phyloP scores from a whole-genome alignment of 768 basidiomycete genomes.

The Phlegmacium glaucopus region DNA sequence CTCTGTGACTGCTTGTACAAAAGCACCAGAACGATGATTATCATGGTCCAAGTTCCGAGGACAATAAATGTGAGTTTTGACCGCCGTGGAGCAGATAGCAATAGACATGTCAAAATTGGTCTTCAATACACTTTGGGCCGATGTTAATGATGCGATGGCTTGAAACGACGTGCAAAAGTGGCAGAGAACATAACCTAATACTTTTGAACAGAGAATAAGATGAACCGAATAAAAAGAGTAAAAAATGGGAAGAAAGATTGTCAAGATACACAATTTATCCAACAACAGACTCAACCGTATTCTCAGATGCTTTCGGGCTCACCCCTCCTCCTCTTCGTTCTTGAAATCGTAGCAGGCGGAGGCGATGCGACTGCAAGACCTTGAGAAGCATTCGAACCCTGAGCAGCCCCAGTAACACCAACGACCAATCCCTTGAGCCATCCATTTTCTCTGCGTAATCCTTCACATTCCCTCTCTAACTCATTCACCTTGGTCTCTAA shows the following conservation, averaged over 20 bases:
- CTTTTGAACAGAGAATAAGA: neutral
- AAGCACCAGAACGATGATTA: too few relatives aligned
- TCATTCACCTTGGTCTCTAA: constrained; percentile 75
- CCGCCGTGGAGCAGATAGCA: too few relatives aligned
- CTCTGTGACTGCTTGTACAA: too few relatives aligned
- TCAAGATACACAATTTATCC: neutral
- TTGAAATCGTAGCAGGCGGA: constrained; percentile 13
- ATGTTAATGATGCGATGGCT: too few relatives aligned
- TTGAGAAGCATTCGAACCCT: constrained; percentile 29
- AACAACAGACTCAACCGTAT: neutral
- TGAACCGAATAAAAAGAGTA: constrained; percentile 3
- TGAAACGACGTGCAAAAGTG: too few relatives aligned
- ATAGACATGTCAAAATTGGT: too few relatives aligned
- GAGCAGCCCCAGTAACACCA: constrained; percentile 74
- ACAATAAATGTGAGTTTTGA: too few relatives aligned
- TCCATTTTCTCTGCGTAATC: constrained; percentile 82
- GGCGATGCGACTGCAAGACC: constrained; percentile 19
- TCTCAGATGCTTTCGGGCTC: constrained; percentile 20
- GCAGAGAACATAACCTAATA: too few relatives aligned
- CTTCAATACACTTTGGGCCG: too few relatives aligned
- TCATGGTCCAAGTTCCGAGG: too few relatives aligned
- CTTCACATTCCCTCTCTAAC: constrained; percentile 90
- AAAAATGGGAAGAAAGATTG: neutral
- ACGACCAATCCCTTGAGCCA: constrained; percentile 92
- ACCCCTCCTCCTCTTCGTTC: constrained; percentile 33